These are phyloP conservation scores for Priceomyces carsonii DNA, from an alignment of 805 yeast genomes.

Conservation along the genomic window DNA sequence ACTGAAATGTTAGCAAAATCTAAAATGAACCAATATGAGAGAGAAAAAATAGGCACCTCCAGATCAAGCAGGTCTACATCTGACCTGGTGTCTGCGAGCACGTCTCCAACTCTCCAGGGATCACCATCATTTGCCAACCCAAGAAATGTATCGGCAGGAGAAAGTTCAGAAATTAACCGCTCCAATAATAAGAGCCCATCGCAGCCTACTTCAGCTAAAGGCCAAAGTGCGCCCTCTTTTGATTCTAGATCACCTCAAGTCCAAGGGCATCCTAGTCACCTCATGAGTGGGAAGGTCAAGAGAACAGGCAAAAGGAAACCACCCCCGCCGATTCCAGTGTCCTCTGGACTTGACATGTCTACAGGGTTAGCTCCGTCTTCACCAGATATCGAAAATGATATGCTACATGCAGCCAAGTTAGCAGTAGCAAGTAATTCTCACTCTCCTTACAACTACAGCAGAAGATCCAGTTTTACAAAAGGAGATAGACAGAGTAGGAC, in stretches of 20 bases:
- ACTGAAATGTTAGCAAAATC: constrained; percentile 53
- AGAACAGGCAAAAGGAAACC: constrained; percentile 23
- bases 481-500: constrained; percentile 16
- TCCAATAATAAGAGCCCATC: too few relatives aligned
- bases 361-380: constrained; percentile 26
- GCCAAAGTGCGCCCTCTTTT: background rate
- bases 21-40: constrained; percentile 49
- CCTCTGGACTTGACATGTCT: constrained; percentile 24
- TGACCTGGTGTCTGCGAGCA: constrained; percentile 1
- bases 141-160: constrained; percentile 2
- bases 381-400: constrained; percentile 23
- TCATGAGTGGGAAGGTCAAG: constrained; percentile 7
- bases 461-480: constrained; percentile 39
- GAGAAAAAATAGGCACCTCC: constrained; percentile 20
- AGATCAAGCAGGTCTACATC: constrained; percentile 3
- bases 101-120: constrained; percentile 22
- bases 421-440: constrained; percentile 38
- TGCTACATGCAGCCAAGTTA: constrained; percentile 45
- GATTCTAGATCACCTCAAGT: constrained; percentile 2
- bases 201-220: constrained; percentile 3
- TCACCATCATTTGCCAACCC: constrained; percentile 22
- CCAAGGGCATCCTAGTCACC: constrained; percentile 1
- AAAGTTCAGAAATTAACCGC: constrained; percentile 1
- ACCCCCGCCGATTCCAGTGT: constrained; percentile 27
- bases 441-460: constrained; percentile 19